Evolutionary conservation across 2,329 filamentous ascomycete genomes (phyloP).

Genomic region (Ophiostoma sp.): DNA sequence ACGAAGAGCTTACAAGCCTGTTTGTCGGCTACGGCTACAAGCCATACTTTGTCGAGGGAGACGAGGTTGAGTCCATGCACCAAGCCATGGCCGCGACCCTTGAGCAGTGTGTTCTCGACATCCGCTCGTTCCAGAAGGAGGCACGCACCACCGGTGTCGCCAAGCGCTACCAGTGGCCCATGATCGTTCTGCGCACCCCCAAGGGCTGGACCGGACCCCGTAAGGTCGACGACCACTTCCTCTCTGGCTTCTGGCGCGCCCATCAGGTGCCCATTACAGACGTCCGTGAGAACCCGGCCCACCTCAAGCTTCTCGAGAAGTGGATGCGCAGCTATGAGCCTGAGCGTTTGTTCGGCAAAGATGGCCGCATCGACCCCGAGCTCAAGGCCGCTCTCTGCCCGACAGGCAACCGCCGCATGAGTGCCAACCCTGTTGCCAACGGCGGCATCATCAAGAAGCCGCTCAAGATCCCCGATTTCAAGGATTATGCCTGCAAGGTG

Average conservation of each 20-base stretch:
- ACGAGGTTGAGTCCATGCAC: conserved; percentile 68
- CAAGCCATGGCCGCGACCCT: conserved; percentile 75
- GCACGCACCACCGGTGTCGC: conserved; percentile 64
- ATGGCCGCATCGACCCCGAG: conserved; percentile 58
- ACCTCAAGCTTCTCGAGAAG: conserved; percentile 62
- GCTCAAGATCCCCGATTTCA: conserved; percentile 64
- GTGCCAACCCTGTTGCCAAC: conserved; percentile 69
- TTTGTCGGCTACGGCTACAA: conserved; percentile 73
- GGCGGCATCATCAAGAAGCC: conserved; percentile 63
- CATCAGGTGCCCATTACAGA: conserved; percentile 74
- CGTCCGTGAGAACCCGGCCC: conserved; percentile 57
- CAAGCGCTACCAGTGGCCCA: conserved; percentile 68
- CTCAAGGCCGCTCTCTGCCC: conserved; percentile 60
- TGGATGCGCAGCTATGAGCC: conserved; percentile 77
- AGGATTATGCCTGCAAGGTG: conserved; percentile 58
- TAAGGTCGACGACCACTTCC: conserved; percentile 62
- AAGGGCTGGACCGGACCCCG: conserved; percentile 76
- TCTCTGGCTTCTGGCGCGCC: conserved; percentile 72
- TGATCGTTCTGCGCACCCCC: conserved; percentile 70
- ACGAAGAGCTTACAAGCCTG: conserved; percentile 64
- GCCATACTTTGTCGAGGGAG: conserved; percentile 74
- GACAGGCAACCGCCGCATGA: conserved; percentile 62
- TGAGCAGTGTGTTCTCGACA: conserved; percentile 66
- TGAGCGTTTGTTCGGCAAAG: conserved; percentile 61
- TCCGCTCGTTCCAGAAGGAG: conserved; percentile 62